Percentiles rank a stretch among this genome's conserved stretches.
Evolutionary conservation across 2,329 filamentous ascomycete species (phyloP).

Genomic region (Fonsecaea monophora): DNA sequence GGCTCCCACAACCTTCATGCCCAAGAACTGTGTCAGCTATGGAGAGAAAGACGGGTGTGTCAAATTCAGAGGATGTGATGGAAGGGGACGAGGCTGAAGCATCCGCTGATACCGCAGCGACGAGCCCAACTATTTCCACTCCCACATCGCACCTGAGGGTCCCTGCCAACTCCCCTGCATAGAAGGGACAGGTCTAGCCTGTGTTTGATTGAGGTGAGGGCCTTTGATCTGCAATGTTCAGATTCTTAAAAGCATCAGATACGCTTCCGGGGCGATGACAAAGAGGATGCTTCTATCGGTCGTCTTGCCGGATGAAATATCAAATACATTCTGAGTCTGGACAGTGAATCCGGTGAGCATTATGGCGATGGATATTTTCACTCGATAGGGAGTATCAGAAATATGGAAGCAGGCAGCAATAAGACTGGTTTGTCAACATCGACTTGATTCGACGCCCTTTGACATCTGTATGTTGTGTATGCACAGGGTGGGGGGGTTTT

Average conservation of each 20-base stretch:
- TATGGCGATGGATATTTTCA: background rate
- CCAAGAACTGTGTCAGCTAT: slow-evolving; percentile 16
- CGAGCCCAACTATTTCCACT: slow-evolving; percentile 11
- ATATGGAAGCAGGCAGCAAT: background rate
- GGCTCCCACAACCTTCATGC: slow-evolving; percentile 2
- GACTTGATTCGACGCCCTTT: background rate
- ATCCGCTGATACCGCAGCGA: slow-evolving; percentile 10
- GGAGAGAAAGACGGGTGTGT: slow-evolving; percentile 1
- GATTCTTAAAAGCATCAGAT: background rate
- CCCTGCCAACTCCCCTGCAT: background rate
- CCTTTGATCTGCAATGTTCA: background rate
- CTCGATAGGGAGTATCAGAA: background rate
- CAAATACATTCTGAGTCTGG: background rate
- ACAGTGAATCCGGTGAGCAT: background rate
- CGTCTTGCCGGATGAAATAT: background rate
- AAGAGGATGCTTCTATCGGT: background rate
- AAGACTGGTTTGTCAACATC: background rate
- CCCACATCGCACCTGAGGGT: slow-evolving; percentile 10
- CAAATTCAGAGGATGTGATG: background rate
- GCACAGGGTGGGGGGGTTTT: background rate
- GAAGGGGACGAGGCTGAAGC: slow-evolving; percentile 5
- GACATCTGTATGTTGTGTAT: background rate
- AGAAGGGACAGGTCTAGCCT: background rate
- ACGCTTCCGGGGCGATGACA: background rate
- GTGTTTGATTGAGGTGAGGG: background rate